Evolutionary conservation across 2,329 filamentous ascomycete genomes (phyloP), one percentile per base, ranked within the genome.

Genomic region (Monosporascus sp.): DNA sequence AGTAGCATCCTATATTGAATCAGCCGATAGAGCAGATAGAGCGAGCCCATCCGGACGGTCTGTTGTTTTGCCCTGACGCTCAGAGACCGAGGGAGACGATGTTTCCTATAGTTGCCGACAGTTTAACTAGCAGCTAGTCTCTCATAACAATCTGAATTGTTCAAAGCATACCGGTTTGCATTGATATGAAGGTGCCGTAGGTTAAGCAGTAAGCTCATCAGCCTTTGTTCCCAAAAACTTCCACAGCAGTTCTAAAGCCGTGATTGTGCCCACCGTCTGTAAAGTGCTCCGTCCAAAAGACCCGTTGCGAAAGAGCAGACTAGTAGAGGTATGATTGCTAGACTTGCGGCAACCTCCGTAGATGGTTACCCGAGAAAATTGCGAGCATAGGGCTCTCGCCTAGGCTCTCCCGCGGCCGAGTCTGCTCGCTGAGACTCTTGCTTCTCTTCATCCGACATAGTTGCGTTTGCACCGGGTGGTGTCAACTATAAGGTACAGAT

Each of bases 11-110:
- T n/a, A 71, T 48, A 37, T 67, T 57, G 56, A 75, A 75, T 54
- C 68, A 74, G 17, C 66, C 68, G 56, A 75, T 73, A 3, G 72
- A 74, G 44, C 68, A 70, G 20, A 75, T 65, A 14, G 72, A 75
- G 17, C 71, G 69, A 17, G 70, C 68, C 72, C 73, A 75, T 51
- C 71, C 72, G 53, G 67, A 74, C 2, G 70, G 68, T 41, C 59
- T 68, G 36, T 63, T 66, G 49, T 73, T 72, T 72, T 72, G 71
- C 25, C 68, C 65, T 0, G 71, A 71, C 0, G 70, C 67, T 4
- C 71, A 71, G 15, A 74, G 62, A 11, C 70, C 71, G n/a, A 73
- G 62, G 56, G 74, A 74, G 46, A 74, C 71, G 18, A 71, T 73
- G 50, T 73, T 74, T 51, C 72, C 71, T 67, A 58, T 22, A 22